These are phyloP conservation scores for Solanum raphanifolium DNA, from an alignment of 257 asterid species.

Conservation along the genomic window DNA sequence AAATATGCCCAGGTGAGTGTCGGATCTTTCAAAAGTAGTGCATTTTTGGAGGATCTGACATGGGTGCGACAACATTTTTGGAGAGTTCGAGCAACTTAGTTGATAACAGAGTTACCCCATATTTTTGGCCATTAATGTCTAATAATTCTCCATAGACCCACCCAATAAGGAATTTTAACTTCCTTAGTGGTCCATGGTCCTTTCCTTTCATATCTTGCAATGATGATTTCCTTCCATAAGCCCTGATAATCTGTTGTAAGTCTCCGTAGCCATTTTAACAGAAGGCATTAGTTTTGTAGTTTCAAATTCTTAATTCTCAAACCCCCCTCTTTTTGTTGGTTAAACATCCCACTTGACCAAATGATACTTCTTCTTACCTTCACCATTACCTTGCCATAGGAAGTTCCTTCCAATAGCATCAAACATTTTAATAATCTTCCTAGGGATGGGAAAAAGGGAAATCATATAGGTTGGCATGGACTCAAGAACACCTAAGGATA, in stretches of 20 bases:
- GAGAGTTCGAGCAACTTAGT: too few species aligned
- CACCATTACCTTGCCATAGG: not conserved
- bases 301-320: not conserved
- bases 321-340: not conserved
- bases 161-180: not conserved
- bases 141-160: not conserved
- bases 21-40: too few species aligned
- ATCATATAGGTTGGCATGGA: not conserved
- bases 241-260: not conserved
- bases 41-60: too few species aligned
- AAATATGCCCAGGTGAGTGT: too few species aligned
- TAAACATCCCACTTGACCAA: not conserved
- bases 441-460: not conserved
- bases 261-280: not conserved
- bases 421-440: not conserved
- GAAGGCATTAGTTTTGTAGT: not conserved
- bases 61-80: too few species aligned
- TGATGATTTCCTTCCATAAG: not conserved
- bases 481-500: not conserved
- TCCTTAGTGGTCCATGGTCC: not conserved
- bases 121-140: not conserved
- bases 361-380: not conserved
- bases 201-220: not conserved
- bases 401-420: not conserved
- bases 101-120: not conserved